Evolutionary conservation across 1,284 basidiomycete genomes (phyloP).

Genomic region (Hemileia vastatrix): DNA sequence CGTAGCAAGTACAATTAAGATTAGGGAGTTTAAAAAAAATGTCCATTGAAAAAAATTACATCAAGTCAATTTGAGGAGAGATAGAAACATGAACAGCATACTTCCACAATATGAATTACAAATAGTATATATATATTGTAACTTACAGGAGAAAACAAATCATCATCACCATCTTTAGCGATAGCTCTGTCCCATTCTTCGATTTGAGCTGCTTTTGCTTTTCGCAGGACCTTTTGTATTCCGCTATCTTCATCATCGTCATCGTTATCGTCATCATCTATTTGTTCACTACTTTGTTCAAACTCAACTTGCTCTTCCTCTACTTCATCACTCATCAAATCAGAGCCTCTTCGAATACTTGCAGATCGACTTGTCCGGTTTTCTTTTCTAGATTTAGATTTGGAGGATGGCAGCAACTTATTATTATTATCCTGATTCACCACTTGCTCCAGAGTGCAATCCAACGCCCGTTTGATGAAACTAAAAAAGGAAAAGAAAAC

Average conservation of each 20-base stretch:
- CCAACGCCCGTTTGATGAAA: constrained; percentile 36
- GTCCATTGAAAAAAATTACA: no score
- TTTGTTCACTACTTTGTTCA: constrained; percentile 8
- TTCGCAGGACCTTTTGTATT: constrained; percentile 33
- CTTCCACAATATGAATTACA: no score
- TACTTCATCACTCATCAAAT: constrained; percentile 56
- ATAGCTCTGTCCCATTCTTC: constrained; percentile 44
- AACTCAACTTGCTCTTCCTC: constrained; percentile 52
- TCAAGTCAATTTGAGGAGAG: no score
- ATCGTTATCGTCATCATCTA: neutral
- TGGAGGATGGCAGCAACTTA: no score
- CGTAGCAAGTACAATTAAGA: no score
- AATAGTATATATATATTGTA: no score
- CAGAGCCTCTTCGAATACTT: constrained; percentile 49
- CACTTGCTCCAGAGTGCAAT: constrained; percentile 59
- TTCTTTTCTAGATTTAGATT: neutral
- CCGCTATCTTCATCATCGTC: constrained; percentile 55
- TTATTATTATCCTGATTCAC: no score
- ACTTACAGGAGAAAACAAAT: no score
- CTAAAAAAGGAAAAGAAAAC: no score
- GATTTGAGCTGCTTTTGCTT: constrained; percentile 28
- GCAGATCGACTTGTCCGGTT: constrained; percentile 54
- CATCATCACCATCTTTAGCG: no score
- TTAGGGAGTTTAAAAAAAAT: no score
- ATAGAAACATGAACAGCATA: no score